Evolutionary conservation across 345 rosid species (phyloP), one percentile per base, ranked within the genome.

Genomic region (Geranium rotundifolium): DNA sequence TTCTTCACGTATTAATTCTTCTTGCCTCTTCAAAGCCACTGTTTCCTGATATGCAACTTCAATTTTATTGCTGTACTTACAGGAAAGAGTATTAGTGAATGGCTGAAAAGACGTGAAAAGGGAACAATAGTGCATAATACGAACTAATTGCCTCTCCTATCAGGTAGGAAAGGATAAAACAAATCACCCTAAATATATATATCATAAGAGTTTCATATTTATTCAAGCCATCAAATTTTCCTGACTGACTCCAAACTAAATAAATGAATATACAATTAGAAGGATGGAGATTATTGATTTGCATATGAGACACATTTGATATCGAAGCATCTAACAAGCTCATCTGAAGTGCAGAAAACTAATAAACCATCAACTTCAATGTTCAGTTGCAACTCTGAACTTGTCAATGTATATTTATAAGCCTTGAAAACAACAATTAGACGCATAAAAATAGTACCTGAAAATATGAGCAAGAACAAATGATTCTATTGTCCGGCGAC

Each of bases 21-120:
- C 98, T 75, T 92, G 98, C 82, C 86, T 84, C 77, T 77, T 84
- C 81, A 81, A 75, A 59, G 98, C 95, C 75, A 87, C 88, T 46
- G 95, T 90, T 75, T 92, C 98, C 88, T 87, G 93, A 72, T 92
- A 87, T 63, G 98, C 83, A 77, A 76, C 87, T 76, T 89, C 95
- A 75, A 89, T 83, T 76, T 86, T 89, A 73, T 80, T 83, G 82
- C 97, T 89, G 83, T 59, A 79, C 1, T 5, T 34, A 72, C 66
- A 23, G 27, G 60, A 34, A 12, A 60, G 34, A 63, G 56, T 59
- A 71, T 65, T 61, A 68, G 61, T 19, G 58, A 18, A 20, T 19
- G 20, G 29, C 34, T 20, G 59, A 54, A 54, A 8, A 3, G 15
- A 14, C 52, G 46, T 37, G 12, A 46, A 46, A 46, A 46, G 8